These are phyloP conservation scores for Leccinellum albellum DNA, from an alignment of 768 basidiomycete species.

Conservation along the genomic window DNA sequence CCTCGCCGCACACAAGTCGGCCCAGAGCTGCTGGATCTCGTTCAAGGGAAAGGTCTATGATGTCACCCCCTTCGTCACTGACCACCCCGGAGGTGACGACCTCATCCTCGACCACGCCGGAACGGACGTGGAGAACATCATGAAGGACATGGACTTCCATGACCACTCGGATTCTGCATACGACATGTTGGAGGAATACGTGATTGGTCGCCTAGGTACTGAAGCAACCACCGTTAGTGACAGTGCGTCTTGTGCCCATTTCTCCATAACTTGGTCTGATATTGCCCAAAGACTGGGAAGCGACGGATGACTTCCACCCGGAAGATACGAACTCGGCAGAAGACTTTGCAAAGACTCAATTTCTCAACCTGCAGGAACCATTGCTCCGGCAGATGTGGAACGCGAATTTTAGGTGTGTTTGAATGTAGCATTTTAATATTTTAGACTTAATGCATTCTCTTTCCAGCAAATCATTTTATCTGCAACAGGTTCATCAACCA, in stretches of 20 bases:
- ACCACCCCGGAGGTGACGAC: conserved; percentile 96
- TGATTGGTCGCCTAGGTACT: conserved; percentile 77
- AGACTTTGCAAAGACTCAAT: conserved; percentile 87
- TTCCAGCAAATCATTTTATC: conserved; percentile 85
- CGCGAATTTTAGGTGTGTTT: conserved; percentile 72
- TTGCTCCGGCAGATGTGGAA: conserved; percentile 84
- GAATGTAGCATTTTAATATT: neutral
- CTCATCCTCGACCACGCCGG: conserved; percentile 80
- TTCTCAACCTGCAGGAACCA: conserved; percentile 86
- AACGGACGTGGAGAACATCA: conserved; percentile 72
- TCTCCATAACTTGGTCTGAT: conserved; percentile 7
- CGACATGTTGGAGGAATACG: conserved; percentile 85
- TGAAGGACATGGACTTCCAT: conserved; percentile 80
- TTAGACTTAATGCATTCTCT: neutral
- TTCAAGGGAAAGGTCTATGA: conserved; percentile 85
- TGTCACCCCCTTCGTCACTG: conserved; percentile 75
- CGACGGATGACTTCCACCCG: conserved; percentile 85
- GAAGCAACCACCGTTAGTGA: conserved; percentile 75
- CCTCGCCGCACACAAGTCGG: conserved; percentile 57
- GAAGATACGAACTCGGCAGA: conserved; percentile 78
- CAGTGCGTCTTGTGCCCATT: conserved; percentile 44
- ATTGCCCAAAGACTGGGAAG: conserved; percentile 70
- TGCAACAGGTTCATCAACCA: conserved; percentile 96
- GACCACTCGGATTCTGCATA: conserved; percentile 90
- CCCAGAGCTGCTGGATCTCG: conserved; percentile 76